Evolutionary conservation across 108 stramenopile genomes (phyloP).

Genomic region (Skeletonema costatum): DNA sequence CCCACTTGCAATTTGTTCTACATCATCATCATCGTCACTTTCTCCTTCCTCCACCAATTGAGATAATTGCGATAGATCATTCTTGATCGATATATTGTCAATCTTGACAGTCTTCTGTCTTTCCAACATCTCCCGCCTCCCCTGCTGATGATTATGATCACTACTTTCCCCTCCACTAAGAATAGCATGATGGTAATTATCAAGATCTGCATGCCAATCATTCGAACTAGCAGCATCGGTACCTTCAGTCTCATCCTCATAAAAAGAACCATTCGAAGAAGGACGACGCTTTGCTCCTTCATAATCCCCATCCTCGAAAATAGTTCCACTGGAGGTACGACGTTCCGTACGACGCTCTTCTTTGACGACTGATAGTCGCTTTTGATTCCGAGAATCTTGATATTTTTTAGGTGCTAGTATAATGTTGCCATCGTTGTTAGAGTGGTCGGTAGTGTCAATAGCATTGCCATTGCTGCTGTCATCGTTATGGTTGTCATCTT

Average conservation of each 20-base stretch:
- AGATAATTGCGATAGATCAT: background rate
- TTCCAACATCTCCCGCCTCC: background rate
- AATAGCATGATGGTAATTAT: too few species aligned
- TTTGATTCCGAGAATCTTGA: background rate
- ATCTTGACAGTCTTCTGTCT: background rate
- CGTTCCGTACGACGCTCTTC: background rate
- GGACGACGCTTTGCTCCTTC: background rate
- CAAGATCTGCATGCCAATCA: too few species aligned
- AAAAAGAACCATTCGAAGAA: background rate
- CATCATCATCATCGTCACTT: background rate
- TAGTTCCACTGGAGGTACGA: background rate
- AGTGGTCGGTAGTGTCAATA: too few species aligned
- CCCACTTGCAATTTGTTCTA: constrained; percentile 1
- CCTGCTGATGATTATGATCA: background rate
- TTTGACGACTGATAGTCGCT: background rate
- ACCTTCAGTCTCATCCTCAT: background rate
- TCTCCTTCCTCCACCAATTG: background rate
- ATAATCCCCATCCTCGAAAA: background rate
- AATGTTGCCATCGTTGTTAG: background rate
- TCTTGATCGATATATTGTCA: background rate
- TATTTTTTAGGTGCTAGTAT: background rate
- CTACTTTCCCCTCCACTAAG: background rate
- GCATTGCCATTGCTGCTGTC: background rate
- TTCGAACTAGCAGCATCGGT: too few species aligned
- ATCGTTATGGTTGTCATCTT: background rate